A percentile compares a stretch with the other conserved stretches of the same genome.
Conservation (phyloP, 441 rosid species). For the Arabidopsis hybrid region DNA sequence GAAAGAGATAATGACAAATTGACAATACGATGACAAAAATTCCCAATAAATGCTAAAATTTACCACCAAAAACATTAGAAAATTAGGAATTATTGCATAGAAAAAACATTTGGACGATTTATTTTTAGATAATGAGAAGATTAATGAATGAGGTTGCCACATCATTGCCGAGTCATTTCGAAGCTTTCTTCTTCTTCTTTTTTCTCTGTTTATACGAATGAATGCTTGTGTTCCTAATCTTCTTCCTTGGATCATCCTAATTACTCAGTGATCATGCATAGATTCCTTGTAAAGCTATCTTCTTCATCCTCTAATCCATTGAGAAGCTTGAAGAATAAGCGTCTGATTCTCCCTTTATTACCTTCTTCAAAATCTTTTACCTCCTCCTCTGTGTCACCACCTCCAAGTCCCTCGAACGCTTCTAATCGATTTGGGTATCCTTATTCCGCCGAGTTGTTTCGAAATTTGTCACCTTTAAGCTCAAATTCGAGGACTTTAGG, state of each 20-base stretch:
- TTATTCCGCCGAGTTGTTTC: constrained; percentile 30
- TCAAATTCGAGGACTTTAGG: constrained; percentile 37
- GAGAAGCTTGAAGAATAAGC: constrained; percentile 32
- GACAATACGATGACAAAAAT: too few species aligned
- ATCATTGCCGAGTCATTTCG: neutral
- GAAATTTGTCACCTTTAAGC: constrained; percentile 42
- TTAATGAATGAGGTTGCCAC: neutral
- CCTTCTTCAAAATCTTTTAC: constrained; percentile 34
- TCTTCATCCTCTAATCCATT: constrained; percentile 43
- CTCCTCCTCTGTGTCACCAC: constrained; percentile 36
- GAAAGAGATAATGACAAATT: too few species aligned
- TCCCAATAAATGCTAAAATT: too few species aligned
- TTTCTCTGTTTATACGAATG: neutral
- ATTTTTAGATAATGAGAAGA: too few species aligned
- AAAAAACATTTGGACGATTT: too few species aligned
- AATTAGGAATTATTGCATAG: too few species aligned
- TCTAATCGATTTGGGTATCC: constrained; percentile 41
- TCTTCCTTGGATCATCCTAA: constrained; percentile 18
- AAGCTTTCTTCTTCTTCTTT: neutral
- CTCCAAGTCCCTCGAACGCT: constrained; percentile 18
- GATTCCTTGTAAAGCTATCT: constrained; percentile 44
- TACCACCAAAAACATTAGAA: too few species aligned
- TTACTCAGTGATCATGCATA: constrained; percentile 54
- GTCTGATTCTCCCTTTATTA: constrained; percentile 17
- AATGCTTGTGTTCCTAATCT: neutral